A percentile compares a stretch with the other conserved stretches of the same genome.
Evolutionary conservation across 78 protist species (phyloP).

Genomic region (Speleostelium caveatum): DNA sequence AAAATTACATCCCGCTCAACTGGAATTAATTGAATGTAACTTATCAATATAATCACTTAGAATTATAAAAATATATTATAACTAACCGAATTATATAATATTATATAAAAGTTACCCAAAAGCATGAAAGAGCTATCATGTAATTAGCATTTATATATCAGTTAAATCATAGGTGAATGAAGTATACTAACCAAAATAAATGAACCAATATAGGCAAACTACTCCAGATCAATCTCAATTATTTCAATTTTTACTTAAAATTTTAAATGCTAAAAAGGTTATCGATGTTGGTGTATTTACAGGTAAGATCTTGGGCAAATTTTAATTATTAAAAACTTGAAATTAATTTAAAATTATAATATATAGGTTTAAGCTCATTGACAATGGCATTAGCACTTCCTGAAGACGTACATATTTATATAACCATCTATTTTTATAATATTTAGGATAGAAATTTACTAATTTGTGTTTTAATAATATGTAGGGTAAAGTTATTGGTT

Average conservation of each 20-base stretch:
- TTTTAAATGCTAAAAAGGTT: slow-evolving; percentile 70
- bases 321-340: too few species aligned
- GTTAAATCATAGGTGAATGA: background rate
- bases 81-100: background rate
- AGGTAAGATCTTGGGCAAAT: too few species aligned
- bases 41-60: background rate
- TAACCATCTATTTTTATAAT: too few species aligned
- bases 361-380: slow-evolving; percentile 73
- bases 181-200: background rate
- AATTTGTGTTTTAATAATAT: background rate
- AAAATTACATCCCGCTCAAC: background rate
- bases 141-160: background rate
- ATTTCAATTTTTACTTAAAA: slow-evolving; percentile 20
- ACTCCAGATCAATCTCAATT: slow-evolving; percentile 33
- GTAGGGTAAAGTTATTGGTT: slow-evolving; percentile 71
- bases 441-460: background rate
- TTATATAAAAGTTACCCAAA: background rate
- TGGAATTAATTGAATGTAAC: slow-evolving; percentile 51
- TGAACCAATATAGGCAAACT: slow-evolving; percentile 14
- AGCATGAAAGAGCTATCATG: background rate
- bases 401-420: slow-evolving; percentile 12
- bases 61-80: background rate
- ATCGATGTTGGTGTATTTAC: slow-evolving; percentile 88
- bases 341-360: too few species aligned
- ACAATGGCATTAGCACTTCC: slow-evolving; percentile 79